A percentile compares a stretch with the other conserved stretches of the same genome.
Evolutionary conservation across 1,139 yeast species (phyloP).

Genomic region (Taphrina confusa): DNA sequence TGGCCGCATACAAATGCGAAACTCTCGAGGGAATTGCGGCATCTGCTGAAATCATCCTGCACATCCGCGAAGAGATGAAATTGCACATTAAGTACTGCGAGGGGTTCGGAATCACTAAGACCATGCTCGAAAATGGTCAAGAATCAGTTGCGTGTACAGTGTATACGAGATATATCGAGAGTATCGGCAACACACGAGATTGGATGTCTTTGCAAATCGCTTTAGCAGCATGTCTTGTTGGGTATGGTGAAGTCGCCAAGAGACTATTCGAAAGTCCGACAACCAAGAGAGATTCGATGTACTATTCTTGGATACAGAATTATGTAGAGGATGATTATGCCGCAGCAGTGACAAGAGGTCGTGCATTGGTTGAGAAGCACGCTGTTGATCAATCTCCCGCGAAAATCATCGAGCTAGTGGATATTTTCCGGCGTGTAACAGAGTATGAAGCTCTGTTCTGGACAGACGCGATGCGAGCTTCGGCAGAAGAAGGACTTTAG

Average conservation of each 20-base stretch:
- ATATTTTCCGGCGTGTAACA: conserved; percentile 32
- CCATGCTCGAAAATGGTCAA: conserved; percentile 52
- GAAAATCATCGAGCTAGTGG: conserved; percentile 21
- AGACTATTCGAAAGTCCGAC: conserved; percentile 1
- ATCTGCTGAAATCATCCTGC: conserved; percentile 56
- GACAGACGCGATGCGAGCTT: conserved; percentile 17
- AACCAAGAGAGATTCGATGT: conserved; percentile 44
- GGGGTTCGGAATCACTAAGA: conserved; percentile 53
- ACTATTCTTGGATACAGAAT: conserved; percentile 62
- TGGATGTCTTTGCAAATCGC: conserved; percentile 37
- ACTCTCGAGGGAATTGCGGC: conserved; percentile 51
- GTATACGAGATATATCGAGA: conserved; percentile 61
- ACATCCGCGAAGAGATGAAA: conserved; percentile 59
- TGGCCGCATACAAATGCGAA: conserved; percentile 62
- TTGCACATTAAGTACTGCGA: conserved; percentile 59
- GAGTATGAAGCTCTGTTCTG: conserved; percentile 33
- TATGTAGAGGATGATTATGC: conserved; percentile 61
- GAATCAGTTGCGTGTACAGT: conserved; percentile 61
- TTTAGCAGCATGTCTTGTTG: conserved; percentile 34
- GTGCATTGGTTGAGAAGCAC: conserved; percentile 26
- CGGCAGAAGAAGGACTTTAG: background rate
- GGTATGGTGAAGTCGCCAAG: conserved; percentile 35
- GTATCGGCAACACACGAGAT: conserved; percentile 34
- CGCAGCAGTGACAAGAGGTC: conserved; percentile 56
- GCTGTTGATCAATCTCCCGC: conserved; percentile 11